Conservation (phyloP, 1,139 yeast genomes). For the Pichia sp. region DNA sequence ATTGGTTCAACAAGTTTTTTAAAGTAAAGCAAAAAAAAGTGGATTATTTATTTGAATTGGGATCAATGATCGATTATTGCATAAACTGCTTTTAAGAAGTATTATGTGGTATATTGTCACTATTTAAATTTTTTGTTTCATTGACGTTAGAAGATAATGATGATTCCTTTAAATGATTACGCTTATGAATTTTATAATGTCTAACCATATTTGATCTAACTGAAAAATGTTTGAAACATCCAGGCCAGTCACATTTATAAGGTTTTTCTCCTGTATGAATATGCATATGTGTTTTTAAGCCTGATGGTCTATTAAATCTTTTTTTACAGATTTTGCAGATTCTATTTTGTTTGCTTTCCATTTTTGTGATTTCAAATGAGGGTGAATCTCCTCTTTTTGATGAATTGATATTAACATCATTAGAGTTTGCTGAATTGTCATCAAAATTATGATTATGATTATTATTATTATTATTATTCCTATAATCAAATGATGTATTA, state of each 20-base stretch:
- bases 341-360: slow-evolving; percentile 24
- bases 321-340: slow-evolving; percentile 68
- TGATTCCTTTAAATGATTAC: slow-evolving; percentile 10
- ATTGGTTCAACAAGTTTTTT: too few species aligned
- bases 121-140: background rate
- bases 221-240: slow-evolving; percentile 66
- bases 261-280: slow-evolving; percentile 88
- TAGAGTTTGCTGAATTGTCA: background rate
- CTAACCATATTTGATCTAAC: slow-evolving; percentile 80
- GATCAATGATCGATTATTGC: too few species aligned
- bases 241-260: slow-evolving; percentile 57
- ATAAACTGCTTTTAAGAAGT: too few species aligned
- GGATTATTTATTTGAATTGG: too few species aligned
- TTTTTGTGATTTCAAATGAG: background rate
- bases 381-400: slow-evolving; percentile 4
- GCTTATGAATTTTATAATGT: slow-evolving; percentile 60
- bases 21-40: too few species aligned
- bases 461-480: too few species aligned
- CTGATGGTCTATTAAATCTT: slow-evolving; percentile 74
- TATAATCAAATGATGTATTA: too few species aligned
- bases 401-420: background rate
- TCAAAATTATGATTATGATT: background rate
- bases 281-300: slow-evolving; percentile 72
- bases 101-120: too few species aligned
- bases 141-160: background rate